Conservation (phyloP, 495 filamentous ascomycete species). For the Bombardia bombarda region DNA sequence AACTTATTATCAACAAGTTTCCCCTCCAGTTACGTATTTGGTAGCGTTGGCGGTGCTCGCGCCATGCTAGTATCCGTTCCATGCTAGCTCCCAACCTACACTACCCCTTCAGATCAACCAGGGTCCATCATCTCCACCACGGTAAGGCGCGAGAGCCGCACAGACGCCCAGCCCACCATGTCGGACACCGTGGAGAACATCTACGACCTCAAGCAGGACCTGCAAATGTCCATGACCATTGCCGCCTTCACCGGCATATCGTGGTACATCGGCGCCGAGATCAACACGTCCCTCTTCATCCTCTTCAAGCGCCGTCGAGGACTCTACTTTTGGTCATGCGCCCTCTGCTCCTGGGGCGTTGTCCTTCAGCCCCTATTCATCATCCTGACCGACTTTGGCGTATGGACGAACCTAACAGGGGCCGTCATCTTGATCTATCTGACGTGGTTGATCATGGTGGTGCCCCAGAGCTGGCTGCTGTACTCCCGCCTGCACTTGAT, state of each 20-base stretch:
- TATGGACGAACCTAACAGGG: constrained; percentile 16
- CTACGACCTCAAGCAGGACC: too few species aligned
- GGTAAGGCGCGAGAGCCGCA: too few species aligned
- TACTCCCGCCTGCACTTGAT: constrained; percentile 37
- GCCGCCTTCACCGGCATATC: constrained; percentile 45
- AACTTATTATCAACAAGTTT: too few species aligned
- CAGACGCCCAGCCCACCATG: too few species aligned
- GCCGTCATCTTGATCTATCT: constrained; percentile 26
- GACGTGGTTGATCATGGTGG: constrained; percentile 24
- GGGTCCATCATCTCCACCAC: too few species aligned
- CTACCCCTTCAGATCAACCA: too few species aligned
- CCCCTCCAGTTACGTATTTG: too few species aligned
- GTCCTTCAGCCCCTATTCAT: constrained; percentile 29
- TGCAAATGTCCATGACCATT: too few species aligned
- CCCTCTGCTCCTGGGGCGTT: constrained; percentile 40
- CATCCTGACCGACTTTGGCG: constrained; percentile 28
- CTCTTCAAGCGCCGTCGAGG: constrained; percentile 46
- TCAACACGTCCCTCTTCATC: constrained; percentile 47
- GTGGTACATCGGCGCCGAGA: constrained; percentile 40
- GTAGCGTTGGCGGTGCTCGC: too few species aligned
- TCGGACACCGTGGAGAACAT: too few species aligned
- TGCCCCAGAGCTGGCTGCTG: constrained; percentile 24
- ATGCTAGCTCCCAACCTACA: too few species aligned
- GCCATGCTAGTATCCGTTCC: too few species aligned
- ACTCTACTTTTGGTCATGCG: constrained; percentile 51